phyloP scores from a whole-genome alignment of 352 stramenopile genomes.

The Globisporangium paroecandrum region DNA sequence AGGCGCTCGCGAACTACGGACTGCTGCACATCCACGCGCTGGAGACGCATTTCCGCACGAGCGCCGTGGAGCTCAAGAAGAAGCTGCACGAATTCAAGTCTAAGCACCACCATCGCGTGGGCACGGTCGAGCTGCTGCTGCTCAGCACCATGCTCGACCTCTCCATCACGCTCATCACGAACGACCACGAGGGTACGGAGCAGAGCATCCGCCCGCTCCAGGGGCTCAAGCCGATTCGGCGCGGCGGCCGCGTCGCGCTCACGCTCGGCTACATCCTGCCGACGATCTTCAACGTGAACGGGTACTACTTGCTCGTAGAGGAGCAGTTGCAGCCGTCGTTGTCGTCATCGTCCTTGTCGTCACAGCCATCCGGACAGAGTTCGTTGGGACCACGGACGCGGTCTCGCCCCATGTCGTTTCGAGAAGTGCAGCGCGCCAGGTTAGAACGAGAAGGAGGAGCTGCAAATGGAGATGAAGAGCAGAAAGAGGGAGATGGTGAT shows the following conservation, averaged over 20 bases:
- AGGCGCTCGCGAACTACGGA: conserved; percentile 68
- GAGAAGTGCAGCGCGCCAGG: conserved; percentile 1
- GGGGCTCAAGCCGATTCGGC: conserved; percentile 44
- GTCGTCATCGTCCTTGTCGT: background rate
- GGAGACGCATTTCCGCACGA: conserved; percentile 47
- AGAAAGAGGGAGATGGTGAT: conserved; percentile 4
- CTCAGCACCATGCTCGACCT: conserved; percentile 77
- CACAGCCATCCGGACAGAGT: background rate
- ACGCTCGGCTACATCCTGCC: conserved; percentile 74
- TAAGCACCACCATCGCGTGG: conserved; percentile 47
- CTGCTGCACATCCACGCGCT: conserved; percentile 62
- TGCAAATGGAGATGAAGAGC: conserved; percentile 7
- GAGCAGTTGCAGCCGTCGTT: background rate
- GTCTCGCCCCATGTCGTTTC: conserved; percentile 1
- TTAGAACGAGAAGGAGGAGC: background rate
- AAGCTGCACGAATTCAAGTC: conserved; percentile 76
- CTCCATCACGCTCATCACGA: conserved; percentile 69
- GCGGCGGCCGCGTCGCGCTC: conserved; percentile 47
- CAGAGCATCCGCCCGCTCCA: conserved; percentile 58
- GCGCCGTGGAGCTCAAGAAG: conserved; percentile 70
- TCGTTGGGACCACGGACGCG: background rate
- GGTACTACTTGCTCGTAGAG: conserved; percentile 59
- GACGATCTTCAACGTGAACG: conserved; percentile 62
- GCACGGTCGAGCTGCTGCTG: conserved; percentile 61
- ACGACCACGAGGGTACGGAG: conserved; percentile 71